Conservation (phyloP, 2,329 filamentous ascomycete species). For the Neopestalotiopsis sp. region DNA sequence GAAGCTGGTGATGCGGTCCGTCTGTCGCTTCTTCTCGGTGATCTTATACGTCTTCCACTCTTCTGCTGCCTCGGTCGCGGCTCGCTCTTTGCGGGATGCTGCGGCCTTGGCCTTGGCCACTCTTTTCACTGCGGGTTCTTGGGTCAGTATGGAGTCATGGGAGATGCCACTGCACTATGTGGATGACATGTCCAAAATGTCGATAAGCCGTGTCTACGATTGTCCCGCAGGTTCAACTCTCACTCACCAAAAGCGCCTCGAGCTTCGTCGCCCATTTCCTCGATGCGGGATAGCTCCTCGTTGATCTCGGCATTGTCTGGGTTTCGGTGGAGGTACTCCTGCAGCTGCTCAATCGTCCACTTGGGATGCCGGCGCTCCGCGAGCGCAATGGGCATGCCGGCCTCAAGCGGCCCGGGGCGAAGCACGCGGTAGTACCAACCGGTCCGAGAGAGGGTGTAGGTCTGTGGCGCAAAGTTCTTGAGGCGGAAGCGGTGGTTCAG, state of each 20-base stretch:
- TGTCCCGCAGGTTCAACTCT: too few species aligned
- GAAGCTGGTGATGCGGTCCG: conserved; percentile 55
- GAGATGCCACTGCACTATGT: too few species aligned
- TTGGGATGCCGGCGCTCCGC: conserved; percentile 59
- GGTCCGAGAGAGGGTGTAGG: conserved; percentile 62
- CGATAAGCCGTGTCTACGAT: too few species aligned
- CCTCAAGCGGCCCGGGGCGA: conserved; percentile 56
- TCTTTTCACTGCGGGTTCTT: conserved; percentile 34
- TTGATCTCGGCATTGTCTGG: conserved; percentile 57
- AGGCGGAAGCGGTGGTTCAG: conserved; percentile 71
- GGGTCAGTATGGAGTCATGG: not conserved
- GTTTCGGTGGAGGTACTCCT: conserved; percentile 66
- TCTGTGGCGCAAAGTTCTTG: conserved; percentile 64
- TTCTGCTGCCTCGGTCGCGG: conserved; percentile 27
- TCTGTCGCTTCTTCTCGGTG: conserved; percentile 56
- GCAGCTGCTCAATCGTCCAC: conserved; percentile 69
- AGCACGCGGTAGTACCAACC: conserved; percentile 72
- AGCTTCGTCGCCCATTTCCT: conserved; percentile 55
- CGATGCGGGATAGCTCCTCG: conserved; percentile 55
- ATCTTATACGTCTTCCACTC: conserved; percentile 54
- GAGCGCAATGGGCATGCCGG: conserved; percentile 62
- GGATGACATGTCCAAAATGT: too few species aligned
- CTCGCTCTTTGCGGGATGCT: conserved; percentile 29
- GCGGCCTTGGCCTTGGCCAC: conserved; percentile 52
- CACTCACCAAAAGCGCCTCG: conserved; percentile 49